These are phyloP conservation scores for Paramecium pentaurelia DNA, from an alignment of 73 alveolate genomes.

Conservation along the genomic window DNA sequence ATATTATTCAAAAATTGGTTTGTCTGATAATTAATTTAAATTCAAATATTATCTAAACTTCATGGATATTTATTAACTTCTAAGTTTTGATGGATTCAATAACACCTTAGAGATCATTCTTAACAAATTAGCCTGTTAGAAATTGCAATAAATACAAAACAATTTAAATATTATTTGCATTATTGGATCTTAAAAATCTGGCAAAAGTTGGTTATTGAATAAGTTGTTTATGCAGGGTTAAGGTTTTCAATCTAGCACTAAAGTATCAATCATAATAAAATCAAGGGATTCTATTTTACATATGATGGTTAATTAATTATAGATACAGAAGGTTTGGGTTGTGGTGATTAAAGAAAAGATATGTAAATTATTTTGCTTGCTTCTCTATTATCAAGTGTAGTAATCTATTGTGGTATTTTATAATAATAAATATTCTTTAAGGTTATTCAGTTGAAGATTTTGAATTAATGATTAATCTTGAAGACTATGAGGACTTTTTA, in stretches of 20 bases:
- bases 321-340: conserved; percentile 22
- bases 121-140: background rate
- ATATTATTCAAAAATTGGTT: background rate
- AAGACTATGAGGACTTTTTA: background rate
- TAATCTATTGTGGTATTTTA: background rate
- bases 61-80: background rate
- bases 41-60: background rate
- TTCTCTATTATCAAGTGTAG: background rate
- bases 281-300: background rate
- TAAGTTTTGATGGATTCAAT: conserved; percentile 5
- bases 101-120: background rate
- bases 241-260: background rate
- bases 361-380: background rate
- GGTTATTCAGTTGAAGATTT: conserved; percentile 1
- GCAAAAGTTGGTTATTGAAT: conserved; percentile 3
- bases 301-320: conserved; percentile 7
- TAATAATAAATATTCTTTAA: background rate
- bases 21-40: conserved; percentile 20
- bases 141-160: background rate
- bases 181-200: background rate
- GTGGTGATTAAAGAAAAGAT: background rate
- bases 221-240: background rate
- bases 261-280: background rate
- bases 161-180: background rate
- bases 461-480: background rate